phyloP scores from a whole-genome alignment of 805 yeast species.

The Lipomyces kockii region DNA sequence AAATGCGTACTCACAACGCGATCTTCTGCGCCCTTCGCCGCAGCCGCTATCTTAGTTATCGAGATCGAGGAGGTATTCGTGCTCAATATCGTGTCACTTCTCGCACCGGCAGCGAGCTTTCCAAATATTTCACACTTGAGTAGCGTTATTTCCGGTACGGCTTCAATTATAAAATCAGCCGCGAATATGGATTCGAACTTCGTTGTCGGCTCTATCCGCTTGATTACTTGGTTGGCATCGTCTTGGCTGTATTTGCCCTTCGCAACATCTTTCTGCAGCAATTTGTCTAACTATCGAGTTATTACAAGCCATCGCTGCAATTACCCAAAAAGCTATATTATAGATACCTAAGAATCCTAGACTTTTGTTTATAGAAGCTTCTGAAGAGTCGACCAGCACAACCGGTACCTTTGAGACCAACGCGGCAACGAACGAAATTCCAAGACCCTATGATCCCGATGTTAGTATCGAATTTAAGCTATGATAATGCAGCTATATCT shows the following conservation, averaged over 20 bases:
- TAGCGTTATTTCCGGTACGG: constrained; percentile 50
- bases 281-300: constrained; percentile 40
- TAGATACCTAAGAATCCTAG: constrained; percentile 42
- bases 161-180: constrained; percentile 51
- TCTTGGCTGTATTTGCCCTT: constrained; percentile 46
- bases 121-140: constrained; percentile 47
- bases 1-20: constrained; percentile 52
- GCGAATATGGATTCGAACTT: constrained; percentile 39
- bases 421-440: constrained; percentile 52
- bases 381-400: constrained; percentile 45
- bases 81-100: constrained; percentile 45
- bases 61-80: constrained; percentile 52
- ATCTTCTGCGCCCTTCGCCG: constrained; percentile 49
- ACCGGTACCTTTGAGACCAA: constrained; percentile 48
- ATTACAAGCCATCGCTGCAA: neutral
- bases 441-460: constrained; percentile 44
- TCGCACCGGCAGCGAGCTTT: constrained; percentile 44
- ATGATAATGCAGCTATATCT: neutral
- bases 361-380: constrained; percentile 45
- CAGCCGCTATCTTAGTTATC: constrained; percentile 52
- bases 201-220: constrained; percentile 40
- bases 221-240: constrained; percentile 42
- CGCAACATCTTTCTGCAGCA: constrained; percentile 47
- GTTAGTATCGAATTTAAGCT: neutral
- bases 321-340: neutral